Conservation (phyloP, 495 filamentous ascomycete genomes). For the Neurospora sublineolata region DNA sequence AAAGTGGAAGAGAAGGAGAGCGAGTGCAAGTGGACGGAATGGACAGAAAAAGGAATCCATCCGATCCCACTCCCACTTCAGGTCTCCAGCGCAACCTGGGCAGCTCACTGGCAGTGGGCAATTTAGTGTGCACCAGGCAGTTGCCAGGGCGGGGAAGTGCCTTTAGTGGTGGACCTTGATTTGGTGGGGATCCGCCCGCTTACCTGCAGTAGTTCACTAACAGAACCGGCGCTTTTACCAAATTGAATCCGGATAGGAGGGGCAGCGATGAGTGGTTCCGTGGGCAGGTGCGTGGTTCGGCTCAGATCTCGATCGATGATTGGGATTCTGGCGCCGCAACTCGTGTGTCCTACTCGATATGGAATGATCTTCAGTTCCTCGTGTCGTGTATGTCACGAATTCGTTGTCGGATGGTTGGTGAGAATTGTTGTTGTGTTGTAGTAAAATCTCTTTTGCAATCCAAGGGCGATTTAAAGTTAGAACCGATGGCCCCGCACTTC, state of each 20-base stretch:
- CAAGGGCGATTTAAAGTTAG: not conserved
- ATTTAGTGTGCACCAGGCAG: not conserved
- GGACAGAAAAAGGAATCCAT: not conserved
- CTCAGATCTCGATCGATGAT: not conserved
- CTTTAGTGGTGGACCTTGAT: not conserved
- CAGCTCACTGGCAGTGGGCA: not conserved
- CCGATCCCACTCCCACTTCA: not conserved
- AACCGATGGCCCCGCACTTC: not conserved
- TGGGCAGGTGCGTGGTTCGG: not conserved
- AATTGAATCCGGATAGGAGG: not conserved
- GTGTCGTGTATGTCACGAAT: not conserved
- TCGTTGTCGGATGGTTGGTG: not conserved
- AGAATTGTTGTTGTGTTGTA: not conserved
- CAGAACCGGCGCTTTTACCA: not conserved
- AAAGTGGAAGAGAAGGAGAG: not conserved
- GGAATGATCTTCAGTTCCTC: not conserved
- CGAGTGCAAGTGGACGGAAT: not conserved
- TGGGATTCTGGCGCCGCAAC: not conserved
- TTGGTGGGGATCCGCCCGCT: conserved; percentile 6
- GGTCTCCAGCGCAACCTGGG: not conserved
- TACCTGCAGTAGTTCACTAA: conserved; percentile 12
- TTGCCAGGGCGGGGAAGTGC: not conserved
- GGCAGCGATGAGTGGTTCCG: not conserved
- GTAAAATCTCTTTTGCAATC: not conserved
- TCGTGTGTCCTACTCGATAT: not conserved